These are phyloP conservation scores for Russula griseocarnosa DNA, from an alignment of 768 basidiomycete species.

Conservation along the genomic window DNA sequence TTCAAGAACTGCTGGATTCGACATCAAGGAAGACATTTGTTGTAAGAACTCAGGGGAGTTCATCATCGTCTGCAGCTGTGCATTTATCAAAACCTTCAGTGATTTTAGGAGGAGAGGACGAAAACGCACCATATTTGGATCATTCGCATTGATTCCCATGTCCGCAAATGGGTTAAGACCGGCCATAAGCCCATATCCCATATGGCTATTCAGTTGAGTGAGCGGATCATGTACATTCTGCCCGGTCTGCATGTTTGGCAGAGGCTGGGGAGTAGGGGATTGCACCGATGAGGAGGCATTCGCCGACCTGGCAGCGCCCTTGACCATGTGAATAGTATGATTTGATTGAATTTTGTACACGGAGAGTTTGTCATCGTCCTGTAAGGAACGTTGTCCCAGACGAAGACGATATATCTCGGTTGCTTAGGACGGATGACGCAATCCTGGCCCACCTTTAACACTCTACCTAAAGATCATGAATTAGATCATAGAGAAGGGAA, in stretches of 20 bases:
- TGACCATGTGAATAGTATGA: slow-evolving; percentile 93
- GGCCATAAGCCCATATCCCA: slow-evolving; percentile 75
- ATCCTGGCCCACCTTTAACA: slow-evolving; percentile 54
- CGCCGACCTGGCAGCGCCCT: slow-evolving; percentile 58
- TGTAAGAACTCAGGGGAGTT: slow-evolving; percentile 78
- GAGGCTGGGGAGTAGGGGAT: slow-evolving; percentile 46
- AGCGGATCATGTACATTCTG: slow-evolving; percentile 86
- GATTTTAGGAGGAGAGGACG: background rate
- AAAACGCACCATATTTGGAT: slow-evolving; percentile 83
- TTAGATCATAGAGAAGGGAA: background rate
- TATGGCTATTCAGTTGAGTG: slow-evolving; percentile 73
- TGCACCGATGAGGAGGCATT: slow-evolving; percentile 35
- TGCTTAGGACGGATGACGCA: slow-evolving; percentile 2
- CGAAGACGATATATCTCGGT: slow-evolving; percentile 10
- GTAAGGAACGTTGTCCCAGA: slow-evolving; percentile 9
- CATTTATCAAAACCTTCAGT: slow-evolving; percentile 5
- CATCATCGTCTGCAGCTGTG: slow-evolving; percentile 79
- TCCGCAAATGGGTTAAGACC: slow-evolving; percentile 90
- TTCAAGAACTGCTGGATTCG: slow-evolving; percentile 84
- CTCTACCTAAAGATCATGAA: slow-evolving; percentile 48
- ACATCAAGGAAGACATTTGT: slow-evolving; percentile 84
- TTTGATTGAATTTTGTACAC: slow-evolving; percentile 86
- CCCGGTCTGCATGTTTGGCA: slow-evolving; percentile 87
- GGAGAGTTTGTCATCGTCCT: slow-evolving; percentile 81
- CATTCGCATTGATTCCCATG: slow-evolving; percentile 86